Evolutionary conservation across 257 asterid genomes (phyloP), one percentile per base, ranked within the genome.

Genomic region (Ilex aquifolium): DNA sequence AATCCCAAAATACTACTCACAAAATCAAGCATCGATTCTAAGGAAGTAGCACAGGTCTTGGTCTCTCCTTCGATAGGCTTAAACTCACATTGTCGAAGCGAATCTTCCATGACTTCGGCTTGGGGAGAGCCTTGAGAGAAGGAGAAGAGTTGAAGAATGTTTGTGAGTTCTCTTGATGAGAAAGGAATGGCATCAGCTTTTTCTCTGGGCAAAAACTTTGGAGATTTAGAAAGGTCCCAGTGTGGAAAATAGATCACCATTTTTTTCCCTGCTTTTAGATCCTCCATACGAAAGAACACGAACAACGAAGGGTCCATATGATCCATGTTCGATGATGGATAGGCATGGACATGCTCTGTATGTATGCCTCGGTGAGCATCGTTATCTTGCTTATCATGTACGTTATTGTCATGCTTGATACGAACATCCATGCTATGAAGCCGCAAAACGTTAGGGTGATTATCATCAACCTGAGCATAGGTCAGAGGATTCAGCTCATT

Each of bases 111-210:
- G 44, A 90, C 88, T 39, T 13, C 53, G 31, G 87, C 95, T 64
- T 87, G 96, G 10, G 95, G 83, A 16, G 96, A 83, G 4, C 72
- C 85, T 29, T 15, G 68, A 32, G 86, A 49, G 70, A 90, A 77
- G 0, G 80, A 72, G 78, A 78, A 85, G 44, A 21, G 58, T 3
- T 69, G 69, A 63, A 90, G 95, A 31, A 87, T 74, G 64, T 60
- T 7, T 2, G 75, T 65, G 51, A 90, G 84, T 9, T 80, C 61
- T 54, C 75, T 31, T 48, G 66, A 72, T 7, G 90, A 69, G 72
- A 90, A 90, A 15, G 95, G 95, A 52, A 87, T 83, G 2, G 72
- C 50, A 65, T 83, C 82, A 36, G 95, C 90, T 73, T 79, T 85
- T 50, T 74, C 72, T 75, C 64, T 80, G 2, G 90, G 54, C 57